phyloP scores from a whole-genome alignment of 257 asterid genomes.

The Handroanthus guayacan region DNA sequence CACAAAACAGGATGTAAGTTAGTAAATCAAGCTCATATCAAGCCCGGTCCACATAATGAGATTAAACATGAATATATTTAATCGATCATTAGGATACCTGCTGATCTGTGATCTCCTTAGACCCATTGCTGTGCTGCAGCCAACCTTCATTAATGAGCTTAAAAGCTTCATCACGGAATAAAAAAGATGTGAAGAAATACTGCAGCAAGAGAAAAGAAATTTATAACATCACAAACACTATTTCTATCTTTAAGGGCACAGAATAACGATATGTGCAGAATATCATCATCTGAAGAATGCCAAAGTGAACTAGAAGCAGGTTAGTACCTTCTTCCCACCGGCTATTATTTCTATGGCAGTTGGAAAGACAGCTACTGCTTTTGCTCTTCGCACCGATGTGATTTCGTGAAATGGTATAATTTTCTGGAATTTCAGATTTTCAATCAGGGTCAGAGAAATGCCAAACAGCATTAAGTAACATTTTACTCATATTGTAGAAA shows the following conservation, averaged over 20 bases:
- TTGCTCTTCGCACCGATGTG: conserved; percentile 87
- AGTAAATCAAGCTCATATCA: conserved; percentile 32
- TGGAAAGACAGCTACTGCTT: conserved; percentile 90
- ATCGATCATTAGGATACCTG: conserved; percentile 53
- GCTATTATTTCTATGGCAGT: conserved; percentile 93
- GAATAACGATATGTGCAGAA: conserved; percentile 5
- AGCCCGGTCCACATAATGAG: conserved; percentile 29
- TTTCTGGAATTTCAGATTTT: conserved; percentile 55
- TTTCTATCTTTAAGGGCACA: not conserved
- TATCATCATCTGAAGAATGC: conserved; percentile 12
- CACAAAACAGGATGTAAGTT: conserved; percentile 25
- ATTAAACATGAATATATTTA: conserved; percentile 11
- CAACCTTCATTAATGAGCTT: conserved; percentile 93
- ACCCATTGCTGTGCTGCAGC: conserved; percentile 56
- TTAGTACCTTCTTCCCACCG: conserved; percentile 82
- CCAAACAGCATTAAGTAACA: conserved; percentile 18
- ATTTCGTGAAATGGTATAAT: conserved; percentile 78
- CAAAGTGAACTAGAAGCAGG: conserved; percentile 27
- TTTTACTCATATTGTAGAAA: conserved; percentile 3
- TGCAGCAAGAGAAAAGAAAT: conserved; percentile 50
- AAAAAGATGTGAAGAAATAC: conserved; percentile 93
- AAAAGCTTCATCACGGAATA: conserved; percentile 99
- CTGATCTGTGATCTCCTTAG: conserved; percentile 58
- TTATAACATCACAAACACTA: not conserved
- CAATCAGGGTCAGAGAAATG: conserved; percentile 34